Evolutionary conservation across 129 eudicot genomes (phyloP).

Genomic region (Pittosporum tobira): DNA sequence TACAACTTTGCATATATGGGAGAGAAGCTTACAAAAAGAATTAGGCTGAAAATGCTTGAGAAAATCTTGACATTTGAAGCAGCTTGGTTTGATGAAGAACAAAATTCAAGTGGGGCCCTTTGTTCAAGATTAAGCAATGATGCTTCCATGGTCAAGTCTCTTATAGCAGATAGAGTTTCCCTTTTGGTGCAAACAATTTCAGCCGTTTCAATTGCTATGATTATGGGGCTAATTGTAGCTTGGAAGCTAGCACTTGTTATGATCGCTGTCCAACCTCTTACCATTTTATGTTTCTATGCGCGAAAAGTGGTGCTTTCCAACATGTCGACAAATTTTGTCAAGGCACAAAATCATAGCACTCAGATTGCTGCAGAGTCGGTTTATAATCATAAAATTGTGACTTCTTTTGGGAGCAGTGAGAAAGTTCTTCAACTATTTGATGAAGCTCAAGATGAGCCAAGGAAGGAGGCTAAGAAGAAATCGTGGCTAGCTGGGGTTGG

Average conservation of each 20-base stretch:
- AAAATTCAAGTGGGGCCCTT: slow-evolving; percentile 65
- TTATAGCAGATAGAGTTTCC: slow-evolving; percentile 80
- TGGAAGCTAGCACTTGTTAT: slow-evolving; percentile 94
- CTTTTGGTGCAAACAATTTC: slow-evolving; percentile 65
- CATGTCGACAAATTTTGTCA: slow-evolving; percentile 54
- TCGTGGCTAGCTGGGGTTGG: slow-evolving; percentile 90
- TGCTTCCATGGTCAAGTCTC: slow-evolving; percentile 87
- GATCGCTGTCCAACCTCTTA: slow-evolving; percentile 90
- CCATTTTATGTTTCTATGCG: slow-evolving; percentile 75
- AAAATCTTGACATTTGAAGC: slow-evolving; percentile 69
- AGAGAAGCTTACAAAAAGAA: slow-evolving; percentile 60
- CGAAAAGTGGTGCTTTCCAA: slow-evolving; percentile 63
- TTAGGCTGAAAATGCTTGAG: slow-evolving; percentile 58
- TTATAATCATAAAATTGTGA: slow-evolving; percentile 72
- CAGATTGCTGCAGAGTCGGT: slow-evolving; percentile 88
- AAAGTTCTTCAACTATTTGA: slow-evolving; percentile 74
- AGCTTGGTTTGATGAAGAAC: slow-evolving; percentile 89
- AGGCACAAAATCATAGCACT: slow-evolving; percentile 67
- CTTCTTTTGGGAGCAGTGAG: slow-evolving; percentile 61
- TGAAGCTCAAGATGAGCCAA: slow-evolving; percentile 71
- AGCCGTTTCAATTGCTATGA: slow-evolving; percentile 67
- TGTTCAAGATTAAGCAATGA: slow-evolving; percentile 75
- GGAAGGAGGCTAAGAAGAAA: slow-evolving; percentile 63
- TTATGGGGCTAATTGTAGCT: slow-evolving; percentile 66
- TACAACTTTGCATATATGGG: slow-evolving; percentile 87